A percentile compares a stretch with the other conserved stretches of the same genome.
Evolutionary conservation across 805 yeast species (phyloP).

Genomic region (Cyberlindnera maclurae): DNA sequence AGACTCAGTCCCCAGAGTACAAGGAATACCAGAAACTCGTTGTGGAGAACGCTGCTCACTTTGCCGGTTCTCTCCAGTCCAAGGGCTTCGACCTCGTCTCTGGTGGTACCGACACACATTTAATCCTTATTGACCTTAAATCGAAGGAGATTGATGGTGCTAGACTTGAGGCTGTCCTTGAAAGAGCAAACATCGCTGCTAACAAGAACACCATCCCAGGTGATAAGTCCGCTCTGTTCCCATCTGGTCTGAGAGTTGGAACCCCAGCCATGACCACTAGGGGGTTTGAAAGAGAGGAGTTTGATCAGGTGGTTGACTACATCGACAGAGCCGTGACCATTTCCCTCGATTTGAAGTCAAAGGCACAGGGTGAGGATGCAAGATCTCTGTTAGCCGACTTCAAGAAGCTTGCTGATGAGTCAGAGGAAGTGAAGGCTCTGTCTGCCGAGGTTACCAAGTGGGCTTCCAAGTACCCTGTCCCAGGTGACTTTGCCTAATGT

Average conservation of each 20-base stretch:
- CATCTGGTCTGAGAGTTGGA: slow-evolving; percentile 95
- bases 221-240: slow-evolving; percentile 91
- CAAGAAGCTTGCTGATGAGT: slow-evolving; percentile 61
- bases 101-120: slow-evolving; percentile 91
- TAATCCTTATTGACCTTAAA: slow-evolving; percentile 78
- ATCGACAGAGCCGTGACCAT: slow-evolving; percentile 74
- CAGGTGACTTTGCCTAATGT: slow-evolving; percentile 50
- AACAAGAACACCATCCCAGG: slow-evolving; percentile 97
- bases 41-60: slow-evolving; percentile 69
- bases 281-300: slow-evolving; percentile 77
- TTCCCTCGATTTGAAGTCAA: slow-evolving; percentile 52
- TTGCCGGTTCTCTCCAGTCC: slow-evolving; percentile 58
- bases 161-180: slow-evolving; percentile 84
- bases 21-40: slow-evolving; percentile 80
- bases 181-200: slow-evolving; percentile 86
- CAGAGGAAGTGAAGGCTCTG: slow-evolving; percentile 51
- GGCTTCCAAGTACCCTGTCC: slow-evolving; percentile 78
- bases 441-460: slow-evolving; percentile 63
- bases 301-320: slow-evolving; percentile 70
- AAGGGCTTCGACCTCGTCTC: slow-evolving; percentile 77
- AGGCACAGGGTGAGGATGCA: slow-evolving; percentile 50
- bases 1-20: slow-evolving; percentile 84
- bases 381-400: slow-evolving; percentile 60
- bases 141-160: slow-evolving; percentile 86
- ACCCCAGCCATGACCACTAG: slow-evolving; percentile 99